Conservation (phyloP, 2,329 filamentous ascomycete genomes). For the Aspergillus viridinutans region DNA sequence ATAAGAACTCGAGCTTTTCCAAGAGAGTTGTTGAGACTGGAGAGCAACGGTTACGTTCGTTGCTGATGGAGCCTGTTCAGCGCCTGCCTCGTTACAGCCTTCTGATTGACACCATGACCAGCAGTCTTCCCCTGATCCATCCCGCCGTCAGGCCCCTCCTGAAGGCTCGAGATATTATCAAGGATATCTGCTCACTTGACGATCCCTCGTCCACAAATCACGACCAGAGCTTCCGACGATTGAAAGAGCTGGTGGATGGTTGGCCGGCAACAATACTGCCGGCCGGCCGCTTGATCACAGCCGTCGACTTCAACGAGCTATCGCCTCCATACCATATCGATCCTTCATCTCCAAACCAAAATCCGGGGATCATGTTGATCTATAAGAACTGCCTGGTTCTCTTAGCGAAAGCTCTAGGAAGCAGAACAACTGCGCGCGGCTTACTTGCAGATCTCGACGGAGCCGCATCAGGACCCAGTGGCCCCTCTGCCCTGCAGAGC, state of each 20-base stretch:
- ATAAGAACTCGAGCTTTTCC: slow-evolving; percentile 76
- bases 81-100: slow-evolving; percentile 89
- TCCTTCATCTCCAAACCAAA: slow-evolving; percentile 39
- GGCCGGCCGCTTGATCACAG: slow-evolving; percentile 72
- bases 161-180: slow-evolving; percentile 87
- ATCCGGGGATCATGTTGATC: slow-evolving; percentile 69
- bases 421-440: slow-evolving; percentile 66
- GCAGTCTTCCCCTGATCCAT: slow-evolving; percentile 78
- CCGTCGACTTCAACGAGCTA: slow-evolving; percentile 74
- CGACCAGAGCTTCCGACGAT: slow-evolving; percentile 66
- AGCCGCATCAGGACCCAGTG: slow-evolving; percentile 55
- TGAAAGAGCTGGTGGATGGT: slow-evolving; percentile 70
- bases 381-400: slow-evolving; percentile 80
- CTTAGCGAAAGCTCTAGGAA: slow-evolving; percentile 64
- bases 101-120: slow-evolving; percentile 91
- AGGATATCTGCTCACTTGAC: slow-evolving; percentile 94
- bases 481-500: slow-evolving; percentile 20
- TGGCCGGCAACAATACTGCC: slow-evolving; percentile 72
- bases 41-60: slow-evolving; percentile 84
- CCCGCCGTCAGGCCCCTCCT: slow-evolving; percentile 78
- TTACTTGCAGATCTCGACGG: slow-evolving; percentile 82
- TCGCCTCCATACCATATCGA: slow-evolving; percentile 63
- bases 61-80: slow-evolving; percentile 94
- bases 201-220: slow-evolving; percentile 62
- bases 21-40: slow-evolving; percentile 76